phyloP scores from a whole-genome alignment of 1,139 yeast species.

The Trichomonascaceae sp. region DNA sequence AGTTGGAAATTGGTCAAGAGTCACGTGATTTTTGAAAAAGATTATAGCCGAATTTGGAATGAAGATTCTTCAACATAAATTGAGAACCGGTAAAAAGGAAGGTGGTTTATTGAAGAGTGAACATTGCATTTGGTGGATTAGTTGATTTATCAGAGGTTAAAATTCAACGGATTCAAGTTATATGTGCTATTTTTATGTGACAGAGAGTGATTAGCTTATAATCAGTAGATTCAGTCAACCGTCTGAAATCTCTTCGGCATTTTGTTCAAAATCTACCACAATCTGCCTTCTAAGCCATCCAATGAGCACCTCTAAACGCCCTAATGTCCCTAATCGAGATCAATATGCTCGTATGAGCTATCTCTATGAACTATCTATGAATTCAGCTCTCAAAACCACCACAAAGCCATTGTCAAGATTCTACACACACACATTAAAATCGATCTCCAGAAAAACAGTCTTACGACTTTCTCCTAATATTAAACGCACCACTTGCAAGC shows the following conservation, averaged over 20 bases:
- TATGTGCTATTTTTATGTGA: no score
- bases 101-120: neutral
- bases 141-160: no score
- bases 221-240: no score
- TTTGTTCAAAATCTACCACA: no score
- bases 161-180: no score
- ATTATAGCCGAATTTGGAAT: neutral
- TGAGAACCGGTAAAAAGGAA: neutral
- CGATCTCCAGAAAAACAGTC: slow-evolving; percentile 58
- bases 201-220: no score
- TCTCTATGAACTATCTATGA: slow-evolving; percentile 32
- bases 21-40: neutral
- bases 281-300: no score
- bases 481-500: slow-evolving; percentile 57
- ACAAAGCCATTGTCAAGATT: slow-evolving; percentile 41
- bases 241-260: no score
- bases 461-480: slow-evolving; percentile 53
- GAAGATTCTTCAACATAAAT: neutral
- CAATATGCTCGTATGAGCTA: slow-evolving; percentile 54
- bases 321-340: slow-evolving; percentile 46
- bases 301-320: neutral
- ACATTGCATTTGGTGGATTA: neutral
- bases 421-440: slow-evolving; percentile 33
- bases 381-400: neutral
- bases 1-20: neutral